A percentile compares a stretch with the other conserved stretches of the same genome.
Conservation (phyloP, 2,329 filamentous ascomycete species). For the Ceratocystis alfenasii region DNA sequence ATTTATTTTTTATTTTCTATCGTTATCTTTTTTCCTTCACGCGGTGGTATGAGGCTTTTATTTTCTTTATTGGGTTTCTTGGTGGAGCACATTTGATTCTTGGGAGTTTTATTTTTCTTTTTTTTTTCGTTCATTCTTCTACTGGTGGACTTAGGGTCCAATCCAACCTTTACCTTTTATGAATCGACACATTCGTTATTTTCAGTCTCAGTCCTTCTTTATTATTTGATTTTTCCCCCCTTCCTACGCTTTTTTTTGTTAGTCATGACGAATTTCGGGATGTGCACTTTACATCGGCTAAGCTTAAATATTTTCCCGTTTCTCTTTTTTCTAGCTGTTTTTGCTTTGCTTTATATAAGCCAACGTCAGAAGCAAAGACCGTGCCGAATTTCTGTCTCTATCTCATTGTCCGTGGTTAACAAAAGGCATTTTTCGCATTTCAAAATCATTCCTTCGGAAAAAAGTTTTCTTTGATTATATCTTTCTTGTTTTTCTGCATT, state of each 20-base stretch:
- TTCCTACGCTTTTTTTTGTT: constrained; percentile 10
- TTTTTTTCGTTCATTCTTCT: constrained; percentile 1
- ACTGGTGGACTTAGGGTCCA: constrained; percentile 11
- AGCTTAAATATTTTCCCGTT: constrained; percentile 10
- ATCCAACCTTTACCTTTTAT: constrained; percentile 11
- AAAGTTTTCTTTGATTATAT: not conserved
- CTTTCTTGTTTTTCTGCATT: not conserved
- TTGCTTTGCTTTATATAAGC: not conserved
- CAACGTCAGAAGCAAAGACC: not conserved
- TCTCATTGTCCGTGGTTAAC: no score
- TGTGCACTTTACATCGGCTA: constrained; percentile 10
- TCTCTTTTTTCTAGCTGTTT: not conserved
- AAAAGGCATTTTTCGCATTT: not conserved
- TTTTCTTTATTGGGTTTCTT: constrained; percentile 13
- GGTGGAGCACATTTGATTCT: constrained; percentile 20
- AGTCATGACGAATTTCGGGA: constrained; percentile 11
- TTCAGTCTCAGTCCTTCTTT: constrained; percentile 9
- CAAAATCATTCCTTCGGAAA: not conserved
- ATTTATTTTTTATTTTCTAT: constrained; percentile 10
- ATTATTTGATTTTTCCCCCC: not conserved
- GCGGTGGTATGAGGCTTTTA: constrained; percentile 20
- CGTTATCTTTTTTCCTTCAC: constrained; percentile 18
- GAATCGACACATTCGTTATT: constrained; percentile 14
- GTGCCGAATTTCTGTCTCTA: no score
- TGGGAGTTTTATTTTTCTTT: constrained; percentile 13